Conservation (phyloP, 306 rosid species). For the Parietaria judaica region DNA sequence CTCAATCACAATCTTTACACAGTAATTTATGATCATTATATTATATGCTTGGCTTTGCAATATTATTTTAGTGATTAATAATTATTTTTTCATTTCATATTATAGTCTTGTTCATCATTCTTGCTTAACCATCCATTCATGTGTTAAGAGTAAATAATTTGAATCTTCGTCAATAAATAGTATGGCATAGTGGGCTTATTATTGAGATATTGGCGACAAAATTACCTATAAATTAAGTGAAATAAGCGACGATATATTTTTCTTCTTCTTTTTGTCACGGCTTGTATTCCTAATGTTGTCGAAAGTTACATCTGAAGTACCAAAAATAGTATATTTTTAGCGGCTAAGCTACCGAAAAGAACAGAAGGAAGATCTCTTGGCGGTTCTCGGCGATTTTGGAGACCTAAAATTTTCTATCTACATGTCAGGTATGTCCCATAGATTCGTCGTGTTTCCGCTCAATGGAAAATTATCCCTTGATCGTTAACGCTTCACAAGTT, state of each 20-base stretch:
- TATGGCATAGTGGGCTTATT: no score
- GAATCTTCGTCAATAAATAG: neutral
- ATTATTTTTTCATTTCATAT: neutral
- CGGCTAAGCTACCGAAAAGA: slow-evolving; percentile 33
- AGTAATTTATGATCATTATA: slow-evolving; percentile 47
- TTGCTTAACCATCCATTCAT: neutral
- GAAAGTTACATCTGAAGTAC: no score
- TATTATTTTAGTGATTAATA: neutral
- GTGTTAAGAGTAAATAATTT: neutral
- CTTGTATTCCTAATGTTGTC: no score
- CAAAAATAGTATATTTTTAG: slow-evolving; percentile 8
- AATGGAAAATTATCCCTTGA: no score
- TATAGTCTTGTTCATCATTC: neutral
- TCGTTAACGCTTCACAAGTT: slow-evolving; percentile 26
- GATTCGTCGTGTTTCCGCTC: no score
- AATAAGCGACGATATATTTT: no score
- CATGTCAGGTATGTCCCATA: slow-evolving; percentile 43
- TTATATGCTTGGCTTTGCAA: neutral
- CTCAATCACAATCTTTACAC: slow-evolving; percentile 30
- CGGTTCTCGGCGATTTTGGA: slow-evolving; percentile 52
- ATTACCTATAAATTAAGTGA: no score
- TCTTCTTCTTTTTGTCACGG: no score
- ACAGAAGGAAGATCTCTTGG: slow-evolving; percentile 44
- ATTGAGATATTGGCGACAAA: no score
- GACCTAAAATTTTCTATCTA: slow-evolving; percentile 55